A percentile compares a stretch with the other conserved stretches of the same genome.
Conservation (phyloP, 306 rosid species). For the Dryas drummondii region DNA sequence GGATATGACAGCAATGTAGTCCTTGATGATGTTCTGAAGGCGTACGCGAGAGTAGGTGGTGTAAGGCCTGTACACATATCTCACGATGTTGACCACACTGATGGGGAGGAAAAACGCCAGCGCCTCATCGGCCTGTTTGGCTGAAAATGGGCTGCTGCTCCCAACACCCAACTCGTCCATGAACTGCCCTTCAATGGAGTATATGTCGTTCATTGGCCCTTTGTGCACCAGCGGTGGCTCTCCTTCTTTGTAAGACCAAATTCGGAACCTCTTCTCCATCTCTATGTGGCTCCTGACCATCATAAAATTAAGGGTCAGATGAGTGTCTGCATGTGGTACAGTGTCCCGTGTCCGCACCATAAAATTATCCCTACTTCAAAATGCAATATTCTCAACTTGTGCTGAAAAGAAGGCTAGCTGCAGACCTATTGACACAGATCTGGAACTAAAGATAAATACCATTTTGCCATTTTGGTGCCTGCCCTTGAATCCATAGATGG, state of each 20-base stretch:
- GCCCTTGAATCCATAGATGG: neutral
- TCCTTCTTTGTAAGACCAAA: slow-evolving; percentile 68
- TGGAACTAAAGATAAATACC: neutral
- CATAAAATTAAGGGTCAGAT: no score
- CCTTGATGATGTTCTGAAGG: slow-evolving; percentile 32
- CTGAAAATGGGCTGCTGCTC: slow-evolving; percentile 31
- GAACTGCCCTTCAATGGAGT: slow-evolving; percentile 69
- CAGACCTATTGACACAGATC: no score
- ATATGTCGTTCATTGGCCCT: slow-evolving; percentile 67
- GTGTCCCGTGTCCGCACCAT: no score
- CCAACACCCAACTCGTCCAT: slow-evolving; percentile 47
- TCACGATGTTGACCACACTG: slow-evolving; percentile 43
- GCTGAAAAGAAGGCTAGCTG: no score
- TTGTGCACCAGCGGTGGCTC: slow-evolving; percentile 57
- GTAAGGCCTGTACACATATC: slow-evolving; percentile 47
- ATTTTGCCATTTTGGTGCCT: slow-evolving; percentile 1
- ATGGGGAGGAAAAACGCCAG: slow-evolving; percentile 53
- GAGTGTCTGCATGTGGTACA: no score
- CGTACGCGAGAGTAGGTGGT: slow-evolving; percentile 22
- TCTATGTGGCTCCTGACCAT: slow-evolving; percentile 40
- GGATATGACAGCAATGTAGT: slow-evolving; percentile 31
- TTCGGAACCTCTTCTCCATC: slow-evolving; percentile 67
- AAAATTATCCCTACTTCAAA: neutral
- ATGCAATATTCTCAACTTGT: neutral
- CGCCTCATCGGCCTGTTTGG: slow-evolving; percentile 47